phyloP scores from a whole-genome alignment of 2,329 filamentous ascomycete species.

The Claviceps humidiphila region DNA sequence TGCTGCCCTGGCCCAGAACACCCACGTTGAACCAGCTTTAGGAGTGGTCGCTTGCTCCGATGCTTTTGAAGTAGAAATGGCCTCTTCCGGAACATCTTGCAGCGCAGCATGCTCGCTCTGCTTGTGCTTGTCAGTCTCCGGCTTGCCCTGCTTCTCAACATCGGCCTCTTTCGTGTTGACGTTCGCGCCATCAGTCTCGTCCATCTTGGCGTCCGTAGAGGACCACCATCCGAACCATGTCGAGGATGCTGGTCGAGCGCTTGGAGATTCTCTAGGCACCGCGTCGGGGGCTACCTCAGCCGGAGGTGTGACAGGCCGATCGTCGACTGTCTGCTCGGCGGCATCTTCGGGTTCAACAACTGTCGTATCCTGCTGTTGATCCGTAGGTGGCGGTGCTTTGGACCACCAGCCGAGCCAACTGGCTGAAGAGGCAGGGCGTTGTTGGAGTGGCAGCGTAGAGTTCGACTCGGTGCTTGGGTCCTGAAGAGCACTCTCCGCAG shows the following conservation, averaged over 20 bases:
- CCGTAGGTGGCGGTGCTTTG: slow-evolving; percentile 13
- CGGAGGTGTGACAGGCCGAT: slow-evolving; percentile 13
- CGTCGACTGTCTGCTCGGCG: slow-evolving; percentile 8
- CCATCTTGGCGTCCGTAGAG: slow-evolving; percentile 7
- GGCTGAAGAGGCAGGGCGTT: slow-evolving; percentile 20
- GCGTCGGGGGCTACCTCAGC: slow-evolving; percentile 10
- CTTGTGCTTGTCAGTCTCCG: slow-evolving; percentile 4
- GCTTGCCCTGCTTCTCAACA: slow-evolving; percentile 1
- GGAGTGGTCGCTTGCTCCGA: slow-evolving; percentile 24
- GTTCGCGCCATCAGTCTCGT: slow-evolving; percentile 1
- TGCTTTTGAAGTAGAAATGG: slow-evolving; percentile 12
- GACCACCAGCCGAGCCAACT: slow-evolving; percentile 45
- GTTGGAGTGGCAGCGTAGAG: slow-evolving; percentile 2
- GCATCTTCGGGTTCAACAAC: not conserved
- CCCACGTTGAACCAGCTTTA: slow-evolving; percentile 56
- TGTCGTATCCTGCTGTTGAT: slow-evolving; percentile 10
- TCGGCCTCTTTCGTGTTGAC: slow-evolving; percentile 2
- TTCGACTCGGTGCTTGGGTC: not conserved
- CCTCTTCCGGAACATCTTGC: slow-evolving; percentile 26
- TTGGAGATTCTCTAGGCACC: slow-evolving; percentile 7
- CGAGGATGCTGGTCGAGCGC: slow-evolving; percentile 9
- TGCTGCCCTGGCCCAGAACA: slow-evolving; percentile 61
- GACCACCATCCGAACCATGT: slow-evolving; percentile 31
- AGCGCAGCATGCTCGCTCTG: slow-evolving; percentile 28
- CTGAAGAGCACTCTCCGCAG: not conserved